Evolutionary conservation across 495 filamentous ascomycete species (phyloP).

Genomic region (Lepraria neglecta): DNA sequence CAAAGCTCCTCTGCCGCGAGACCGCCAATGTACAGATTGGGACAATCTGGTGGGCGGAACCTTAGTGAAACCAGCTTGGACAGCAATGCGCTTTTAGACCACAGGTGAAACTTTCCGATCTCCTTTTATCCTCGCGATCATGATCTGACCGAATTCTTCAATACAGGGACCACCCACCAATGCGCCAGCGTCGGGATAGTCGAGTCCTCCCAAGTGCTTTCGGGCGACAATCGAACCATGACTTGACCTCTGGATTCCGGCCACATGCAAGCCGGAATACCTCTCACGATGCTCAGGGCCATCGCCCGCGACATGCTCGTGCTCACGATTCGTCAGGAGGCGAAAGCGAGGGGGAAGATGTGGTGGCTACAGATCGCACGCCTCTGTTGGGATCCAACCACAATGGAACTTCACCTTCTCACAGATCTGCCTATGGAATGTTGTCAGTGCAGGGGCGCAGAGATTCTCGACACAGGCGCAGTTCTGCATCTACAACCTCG

Average conservation of each 20-base stretch:
- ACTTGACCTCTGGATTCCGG: conserved; percentile 34
- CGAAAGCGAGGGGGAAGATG: conserved; percentile 27
- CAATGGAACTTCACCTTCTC: conserved; percentile 21
- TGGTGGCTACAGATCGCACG: conserved; percentile 23
- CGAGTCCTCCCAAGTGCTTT: conserved; percentile 37
- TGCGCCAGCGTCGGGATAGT: conserved; percentile 63
- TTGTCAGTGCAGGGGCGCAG: conserved; percentile 17
- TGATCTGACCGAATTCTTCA: conserved; percentile 10
- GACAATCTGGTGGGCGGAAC: conserved; percentile 43
- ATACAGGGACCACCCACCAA: conserved; percentile 59
- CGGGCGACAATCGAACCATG: conserved; percentile 26
- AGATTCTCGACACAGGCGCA: conserved; percentile 23
- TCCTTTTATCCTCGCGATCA: neutral
- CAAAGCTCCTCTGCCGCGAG: conserved; percentile 28
- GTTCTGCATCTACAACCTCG: conserved; percentile 26
- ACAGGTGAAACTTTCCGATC: conserved; percentile 48
- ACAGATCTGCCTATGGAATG: conserved; percentile 35
- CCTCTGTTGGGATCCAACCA: conserved; percentile 24
- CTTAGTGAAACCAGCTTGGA: conserved; percentile 76
- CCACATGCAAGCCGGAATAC: conserved; percentile 18
- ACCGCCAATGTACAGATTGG: conserved; percentile 53
- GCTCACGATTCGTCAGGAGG: conserved; percentile 28
- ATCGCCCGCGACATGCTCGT: conserved; percentile 13
- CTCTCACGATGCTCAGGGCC: conserved; percentile 18
- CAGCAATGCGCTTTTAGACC: conserved; percentile 72